A percentile compares a stretch with the other conserved stretches of the same genome.
These are phyloP conservation scores for Holtermannia corniformis DNA, from an alignment of 768 basidiomycete species.

Conservation along the genomic window DNA sequence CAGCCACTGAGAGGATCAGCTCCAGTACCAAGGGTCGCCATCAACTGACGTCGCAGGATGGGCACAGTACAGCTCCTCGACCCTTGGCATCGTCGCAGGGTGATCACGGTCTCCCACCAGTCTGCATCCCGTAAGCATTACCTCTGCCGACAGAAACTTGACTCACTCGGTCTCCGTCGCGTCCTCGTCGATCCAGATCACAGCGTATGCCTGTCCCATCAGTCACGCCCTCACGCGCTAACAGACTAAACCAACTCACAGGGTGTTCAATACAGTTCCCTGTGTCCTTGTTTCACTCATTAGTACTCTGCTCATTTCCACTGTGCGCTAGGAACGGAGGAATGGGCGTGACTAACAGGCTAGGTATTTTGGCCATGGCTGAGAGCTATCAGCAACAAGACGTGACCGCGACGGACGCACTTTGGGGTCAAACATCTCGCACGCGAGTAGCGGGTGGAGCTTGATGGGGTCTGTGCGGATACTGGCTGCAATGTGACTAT, in stretches of 20 bases:
- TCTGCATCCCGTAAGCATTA: background rate
- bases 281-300: background rate
- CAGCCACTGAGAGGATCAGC: background rate
- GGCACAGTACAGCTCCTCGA: slow-evolving; percentile 17
- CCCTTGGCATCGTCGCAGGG: slow-evolving; percentile 11
- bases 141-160: too few relatives aligned
- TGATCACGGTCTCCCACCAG: slow-evolving; percentile 18
- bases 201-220: slow-evolving; percentile 11
- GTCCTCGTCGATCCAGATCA: slow-evolving; percentile 18
- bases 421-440: slow-evolving; percentile 12
- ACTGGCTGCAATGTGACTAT: slow-evolving; percentile 8
- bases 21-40: background rate
- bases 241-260: background rate
- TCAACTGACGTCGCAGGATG: slow-evolving; percentile 9
- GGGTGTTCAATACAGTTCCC: slow-evolving; percentile 17
- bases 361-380: slow-evolving; percentile 20
- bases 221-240: background rate
- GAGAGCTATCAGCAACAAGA: background rate
- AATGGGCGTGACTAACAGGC: background rate
- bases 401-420: background rate
- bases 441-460: slow-evolving; percentile 11
- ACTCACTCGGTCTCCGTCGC: slow-evolving; percentile 12
- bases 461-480: slow-evolving; percentile 9
- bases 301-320: background rate
- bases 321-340: background rate